Conservation (phyloP, 331 rosid genomes). For the Quercus tomentella region DNA sequence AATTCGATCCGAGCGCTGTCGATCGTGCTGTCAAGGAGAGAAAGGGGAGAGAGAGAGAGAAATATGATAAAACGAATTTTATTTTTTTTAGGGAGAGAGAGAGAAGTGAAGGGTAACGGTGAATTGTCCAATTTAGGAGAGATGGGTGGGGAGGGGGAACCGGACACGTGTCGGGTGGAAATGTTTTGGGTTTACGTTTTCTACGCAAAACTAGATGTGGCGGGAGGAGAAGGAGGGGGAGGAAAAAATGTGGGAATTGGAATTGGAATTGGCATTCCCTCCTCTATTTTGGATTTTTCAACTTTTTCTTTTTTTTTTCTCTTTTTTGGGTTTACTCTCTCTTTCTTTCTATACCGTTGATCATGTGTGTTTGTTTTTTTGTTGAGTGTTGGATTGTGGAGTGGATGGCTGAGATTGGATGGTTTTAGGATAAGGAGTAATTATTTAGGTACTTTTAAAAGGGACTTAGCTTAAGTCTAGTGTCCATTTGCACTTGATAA, state of each 20-base stretch:
- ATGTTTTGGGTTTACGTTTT: background rate
- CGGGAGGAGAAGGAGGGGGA: constrained; percentile 23
- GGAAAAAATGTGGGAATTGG: background rate
- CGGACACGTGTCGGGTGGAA: constrained; percentile 41
- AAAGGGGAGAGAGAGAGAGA: constrained; percentile 11
- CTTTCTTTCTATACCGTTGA: no score
- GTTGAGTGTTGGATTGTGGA: no score
- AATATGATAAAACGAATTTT: background rate
- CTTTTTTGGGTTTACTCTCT: no score
- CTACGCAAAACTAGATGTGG: constrained; percentile 35
- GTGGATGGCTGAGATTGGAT: no score
- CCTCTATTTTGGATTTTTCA: no score
- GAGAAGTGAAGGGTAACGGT: constrained; percentile 23
- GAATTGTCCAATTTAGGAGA: constrained; percentile 32
- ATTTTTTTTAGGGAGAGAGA: background rate
- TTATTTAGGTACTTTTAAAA: no score
- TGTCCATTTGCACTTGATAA: fast-evolving
- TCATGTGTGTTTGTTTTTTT: no score
- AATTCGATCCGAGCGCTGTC: constrained; percentile 56
- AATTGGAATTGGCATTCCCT: no score
- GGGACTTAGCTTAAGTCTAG: fast-evolving
- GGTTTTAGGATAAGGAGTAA: no score
- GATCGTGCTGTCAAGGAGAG: constrained; percentile 48
- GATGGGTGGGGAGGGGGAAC: constrained; percentile 14
- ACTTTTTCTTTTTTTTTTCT: no score